phyloP scores from a whole-genome alignment of 805 yeast species.

The Yarrowia yakushimensis region DNA sequence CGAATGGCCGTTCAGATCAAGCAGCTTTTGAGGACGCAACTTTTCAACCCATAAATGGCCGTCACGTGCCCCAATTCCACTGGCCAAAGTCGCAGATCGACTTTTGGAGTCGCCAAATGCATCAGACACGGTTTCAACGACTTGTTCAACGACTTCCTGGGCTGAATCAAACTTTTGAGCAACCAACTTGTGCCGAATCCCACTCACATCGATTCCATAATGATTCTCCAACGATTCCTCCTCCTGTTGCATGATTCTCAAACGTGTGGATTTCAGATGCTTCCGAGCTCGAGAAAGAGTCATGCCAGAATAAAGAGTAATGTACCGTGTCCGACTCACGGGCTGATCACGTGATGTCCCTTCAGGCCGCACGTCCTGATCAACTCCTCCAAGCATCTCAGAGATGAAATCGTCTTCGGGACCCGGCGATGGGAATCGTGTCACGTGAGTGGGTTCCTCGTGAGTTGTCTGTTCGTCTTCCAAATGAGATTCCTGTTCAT shows the following conservation, averaged over 20 bases:
- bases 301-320: neutral
- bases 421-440: neutral
- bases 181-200: neutral
- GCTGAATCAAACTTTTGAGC: neutral
- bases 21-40: neutral
- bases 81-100: neutral
- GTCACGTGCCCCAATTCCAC: neutral
- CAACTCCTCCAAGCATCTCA: neutral
- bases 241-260: conserved; percentile 4
- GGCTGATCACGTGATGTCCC: neutral
- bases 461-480: neutral
- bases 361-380: too few relatives aligned
- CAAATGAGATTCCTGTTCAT: neutral
- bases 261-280: neutral
- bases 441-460: neutral
- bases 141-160: too few relatives aligned
- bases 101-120: neutral
- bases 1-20: neutral
- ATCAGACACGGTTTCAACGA: too few relatives aligned
- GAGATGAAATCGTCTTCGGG: neutral
- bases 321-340: neutral
- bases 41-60: conserved; percentile 1
- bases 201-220: neutral
- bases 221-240: conserved; percentile 5
- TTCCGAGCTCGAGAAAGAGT: neutral